Percentiles rank a stretch among this genome's conserved stretches.
Conservation (phyloP, 2,329 filamentous ascomycete genomes). For the Talaromyces rugulosus region DNA sequence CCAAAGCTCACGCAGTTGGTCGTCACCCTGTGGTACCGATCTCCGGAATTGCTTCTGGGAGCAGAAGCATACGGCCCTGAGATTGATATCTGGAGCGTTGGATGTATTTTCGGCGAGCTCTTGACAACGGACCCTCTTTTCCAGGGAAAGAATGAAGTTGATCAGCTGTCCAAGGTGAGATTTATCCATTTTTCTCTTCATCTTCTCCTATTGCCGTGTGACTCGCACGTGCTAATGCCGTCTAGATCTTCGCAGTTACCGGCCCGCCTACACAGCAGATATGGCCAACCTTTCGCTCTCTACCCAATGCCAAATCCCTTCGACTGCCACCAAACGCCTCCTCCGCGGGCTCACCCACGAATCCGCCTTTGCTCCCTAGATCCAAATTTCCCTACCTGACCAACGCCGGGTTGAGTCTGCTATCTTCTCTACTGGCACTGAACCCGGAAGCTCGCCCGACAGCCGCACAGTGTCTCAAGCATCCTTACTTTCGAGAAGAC, state of each 20-base stretch:
- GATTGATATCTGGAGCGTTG: conserved; percentile 93
- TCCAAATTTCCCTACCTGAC: conserved; percentile 80
- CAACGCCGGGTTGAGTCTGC: conserved; percentile 64
- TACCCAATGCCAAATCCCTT: conserved; percentile 80
- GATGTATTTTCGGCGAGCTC: conserved; percentile 92
- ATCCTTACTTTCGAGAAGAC: conserved; percentile 83
- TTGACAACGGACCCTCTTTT: conserved; percentile 77
- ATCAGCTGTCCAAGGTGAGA: conserved; percentile 67
- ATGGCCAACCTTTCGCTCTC: conserved; percentile 82
- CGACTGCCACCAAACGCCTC: conserved; percentile 53
- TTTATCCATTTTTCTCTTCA: background rate
- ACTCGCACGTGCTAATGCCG: background rate
- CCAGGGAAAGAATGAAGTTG: conserved; percentile 87
- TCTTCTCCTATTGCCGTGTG: background rate
- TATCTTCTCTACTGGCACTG: conserved; percentile 66
- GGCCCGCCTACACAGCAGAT: conserved; percentile 76
- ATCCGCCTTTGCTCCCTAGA: conserved; percentile 55
- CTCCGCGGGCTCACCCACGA: conserved; percentile 32
- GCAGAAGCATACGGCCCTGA: conserved; percentile 67
- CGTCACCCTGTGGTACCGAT: conserved; percentile 94
- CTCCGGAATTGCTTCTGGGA: conserved; percentile 85
- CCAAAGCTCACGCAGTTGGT: conserved; percentile 84
- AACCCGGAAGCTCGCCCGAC: conserved; percentile 69
- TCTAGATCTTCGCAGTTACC: conserved; percentile 74
- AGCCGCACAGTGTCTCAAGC: conserved; percentile 68